Evolutionary conservation across 2,329 filamentous ascomycete genomes (phyloP).

Genomic region (Blastomyces emzantsi): DNA sequence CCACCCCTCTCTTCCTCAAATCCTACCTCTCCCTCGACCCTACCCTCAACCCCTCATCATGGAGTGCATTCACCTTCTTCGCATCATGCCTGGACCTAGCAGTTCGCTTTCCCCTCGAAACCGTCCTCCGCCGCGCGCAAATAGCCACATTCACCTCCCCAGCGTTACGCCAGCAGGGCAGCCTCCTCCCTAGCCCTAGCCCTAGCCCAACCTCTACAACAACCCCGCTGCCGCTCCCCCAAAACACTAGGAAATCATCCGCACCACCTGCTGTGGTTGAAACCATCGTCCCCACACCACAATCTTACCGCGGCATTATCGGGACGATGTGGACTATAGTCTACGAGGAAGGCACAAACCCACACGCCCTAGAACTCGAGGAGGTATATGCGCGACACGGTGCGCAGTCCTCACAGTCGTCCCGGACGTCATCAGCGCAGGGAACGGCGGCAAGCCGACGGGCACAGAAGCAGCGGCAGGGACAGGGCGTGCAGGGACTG

Average conservation of each 20-base stretch:
- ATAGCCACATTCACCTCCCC: slow-evolving; percentile 58
- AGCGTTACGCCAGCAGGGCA: slow-evolving; percentile 35
- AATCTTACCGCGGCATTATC: slow-evolving; percentile 75
- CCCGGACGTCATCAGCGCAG: slow-evolving; percentile 18
- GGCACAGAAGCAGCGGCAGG: slow-evolving; percentile 38
- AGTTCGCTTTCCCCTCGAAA: slow-evolving; percentile 83
- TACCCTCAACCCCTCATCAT: slow-evolving; percentile 68
- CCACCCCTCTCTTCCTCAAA: slow-evolving; percentile 75
- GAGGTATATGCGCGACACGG: slow-evolving; percentile 12
- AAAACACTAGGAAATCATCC: background rate
- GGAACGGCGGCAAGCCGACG: slow-evolving; percentile 24
- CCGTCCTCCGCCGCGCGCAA: slow-evolving; percentile 80
- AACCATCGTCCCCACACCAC: slow-evolving; percentile 66
- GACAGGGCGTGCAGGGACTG: slow-evolving; percentile 47
- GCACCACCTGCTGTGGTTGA: slow-evolving; percentile 42
- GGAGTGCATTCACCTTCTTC: slow-evolving; percentile 73
- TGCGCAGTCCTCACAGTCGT: background rate
- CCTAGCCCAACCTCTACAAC: slow-evolving; percentile 20
- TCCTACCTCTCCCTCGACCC: slow-evolving; percentile 78
- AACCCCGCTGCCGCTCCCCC: background rate
- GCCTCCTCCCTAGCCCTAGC: slow-evolving; percentile 17
- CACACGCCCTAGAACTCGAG: slow-evolving; percentile 39
- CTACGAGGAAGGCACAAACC: slow-evolving; percentile 61
- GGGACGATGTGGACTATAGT: slow-evolving; percentile 85
- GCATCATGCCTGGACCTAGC: slow-evolving; percentile 72